Conservation (phyloP, 2,329 filamentous ascomycete genomes). For the Fusarium sp. region DNA sequence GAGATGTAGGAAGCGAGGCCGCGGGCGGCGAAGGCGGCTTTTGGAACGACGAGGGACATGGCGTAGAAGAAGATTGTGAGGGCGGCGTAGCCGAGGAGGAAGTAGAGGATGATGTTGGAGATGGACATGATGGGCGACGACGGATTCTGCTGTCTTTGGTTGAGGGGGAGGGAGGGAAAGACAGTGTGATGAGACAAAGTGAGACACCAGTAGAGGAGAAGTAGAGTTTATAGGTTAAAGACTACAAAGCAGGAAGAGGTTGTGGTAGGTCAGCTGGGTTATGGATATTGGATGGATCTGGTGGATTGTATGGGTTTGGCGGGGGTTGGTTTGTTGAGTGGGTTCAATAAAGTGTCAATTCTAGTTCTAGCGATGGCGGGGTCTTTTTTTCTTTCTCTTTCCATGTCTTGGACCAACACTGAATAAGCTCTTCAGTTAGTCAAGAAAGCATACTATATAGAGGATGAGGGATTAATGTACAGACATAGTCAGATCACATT, state of each 20-base stretch:
- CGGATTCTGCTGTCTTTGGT: constrained; percentile 1
- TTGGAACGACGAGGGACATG: constrained; percentile 66
- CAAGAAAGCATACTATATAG: not conserved
- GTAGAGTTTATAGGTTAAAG: not conserved
- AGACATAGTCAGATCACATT: constrained; percentile 11
- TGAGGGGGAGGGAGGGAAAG: not conserved
- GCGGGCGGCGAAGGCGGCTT: constrained; percentile 75
- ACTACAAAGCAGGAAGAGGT: not conserved
- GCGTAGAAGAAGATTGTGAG: constrained; percentile 68
- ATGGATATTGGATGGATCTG: not conserved
- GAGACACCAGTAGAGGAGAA: constrained; percentile 5
- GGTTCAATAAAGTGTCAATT: not conserved
- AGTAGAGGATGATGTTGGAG: constrained; percentile 55
- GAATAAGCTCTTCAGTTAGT: not conserved
- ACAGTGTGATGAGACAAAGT: not conserved
- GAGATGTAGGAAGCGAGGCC: constrained; percentile 72
- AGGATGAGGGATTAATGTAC: constrained; percentile 8
- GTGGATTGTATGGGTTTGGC: constrained; percentile 14
- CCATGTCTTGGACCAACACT: not conserved
- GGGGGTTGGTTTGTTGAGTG: constrained; percentile 33
- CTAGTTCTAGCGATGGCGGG: constrained; percentile 23
- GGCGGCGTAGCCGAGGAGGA: constrained; percentile 61
- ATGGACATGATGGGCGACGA: constrained; percentile 49
- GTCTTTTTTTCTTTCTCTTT: constrained; percentile 9
- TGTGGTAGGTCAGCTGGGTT: constrained; percentile 24